Percentiles rank a stretch among this genome's conserved stretches.
These are phyloP conservation scores for Termitomyces sp. DNA, from an alignment of 768 basidiomycete genomes.

Conservation along the genomic window DNA sequence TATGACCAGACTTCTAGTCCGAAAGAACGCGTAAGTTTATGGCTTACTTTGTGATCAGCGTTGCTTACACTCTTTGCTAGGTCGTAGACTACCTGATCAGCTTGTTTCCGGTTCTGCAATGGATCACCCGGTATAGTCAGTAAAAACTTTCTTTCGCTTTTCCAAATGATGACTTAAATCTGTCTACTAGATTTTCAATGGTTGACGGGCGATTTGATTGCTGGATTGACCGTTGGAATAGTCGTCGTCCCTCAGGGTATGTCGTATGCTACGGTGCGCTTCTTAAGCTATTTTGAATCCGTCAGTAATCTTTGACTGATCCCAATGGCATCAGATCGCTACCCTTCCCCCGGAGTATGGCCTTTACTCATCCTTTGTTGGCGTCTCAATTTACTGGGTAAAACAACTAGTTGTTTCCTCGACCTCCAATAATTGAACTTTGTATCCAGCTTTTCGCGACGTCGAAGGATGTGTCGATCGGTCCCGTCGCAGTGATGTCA, in stretches of 20 bases:
- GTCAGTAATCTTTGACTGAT: neutral
- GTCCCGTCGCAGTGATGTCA: slow-evolving; percentile 98
- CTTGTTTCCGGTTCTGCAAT: slow-evolving; percentile 81
- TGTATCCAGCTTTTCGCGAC: slow-evolving; percentile 81
- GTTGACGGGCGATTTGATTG: slow-evolving; percentile 83
- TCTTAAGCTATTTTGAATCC: neutral
- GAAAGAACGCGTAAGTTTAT: slow-evolving; percentile 37
- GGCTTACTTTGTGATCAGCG: neutral
- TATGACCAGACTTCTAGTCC: slow-evolving; percentile 36
- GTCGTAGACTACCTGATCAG: slow-evolving; percentile 54
- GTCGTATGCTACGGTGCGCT: slow-evolving; percentile 72
- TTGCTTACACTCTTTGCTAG: slow-evolving; percentile 29
- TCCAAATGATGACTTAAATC: neutral
- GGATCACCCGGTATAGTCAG: slow-evolving; percentile 86
- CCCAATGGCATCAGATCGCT: slow-evolving; percentile 51
- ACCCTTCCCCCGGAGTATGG: slow-evolving; percentile 85
- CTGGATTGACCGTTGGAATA: slow-evolving; percentile 90
- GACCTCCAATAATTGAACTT: neutral
- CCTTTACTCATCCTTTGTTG: slow-evolving; percentile 90
- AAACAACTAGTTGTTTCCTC: slow-evolving; percentile 13
- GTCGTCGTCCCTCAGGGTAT: slow-evolving; percentile 93
- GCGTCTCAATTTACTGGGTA: slow-evolving; percentile 79
- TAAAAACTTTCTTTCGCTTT: slow-evolving; percentile 6
- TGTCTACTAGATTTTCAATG: slow-evolving; percentile 59
- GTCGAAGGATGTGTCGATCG: slow-evolving; percentile 98